Conservation (phyloP, 2,329 filamentous ascomycete species). For the Pseudogymnoascus sp. region DNA sequence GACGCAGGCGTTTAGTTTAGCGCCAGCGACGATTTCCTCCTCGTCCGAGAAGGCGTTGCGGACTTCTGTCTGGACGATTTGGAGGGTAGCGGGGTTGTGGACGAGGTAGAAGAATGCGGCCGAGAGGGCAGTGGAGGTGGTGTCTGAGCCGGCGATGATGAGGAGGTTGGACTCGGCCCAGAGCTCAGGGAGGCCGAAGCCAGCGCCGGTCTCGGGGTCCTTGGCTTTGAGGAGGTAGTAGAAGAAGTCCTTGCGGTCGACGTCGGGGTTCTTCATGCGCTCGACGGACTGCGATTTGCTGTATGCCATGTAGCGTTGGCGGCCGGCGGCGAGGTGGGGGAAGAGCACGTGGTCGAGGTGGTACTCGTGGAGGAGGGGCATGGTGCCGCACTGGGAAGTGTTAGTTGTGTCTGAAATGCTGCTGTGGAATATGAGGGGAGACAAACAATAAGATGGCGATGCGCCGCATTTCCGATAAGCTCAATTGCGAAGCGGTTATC, state of each 20-base stretch:
- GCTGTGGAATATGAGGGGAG: no score
- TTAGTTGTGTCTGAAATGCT: constrained; percentile 2
- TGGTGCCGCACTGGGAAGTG: constrained; percentile 53
- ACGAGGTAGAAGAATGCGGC: constrained; percentile 33
- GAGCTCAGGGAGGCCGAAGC: constrained; percentile 29
- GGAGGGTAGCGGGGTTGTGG: constrained; percentile 26
- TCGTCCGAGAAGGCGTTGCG: constrained; percentile 17
- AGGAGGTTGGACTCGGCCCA: constrained; percentile 20
- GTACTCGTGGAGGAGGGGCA: constrained; percentile 59
- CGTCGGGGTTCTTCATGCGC: constrained; percentile 53
- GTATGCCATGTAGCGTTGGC: constrained; percentile 64
- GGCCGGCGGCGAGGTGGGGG: constrained; percentile 55
- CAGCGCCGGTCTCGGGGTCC: constrained; percentile 57
- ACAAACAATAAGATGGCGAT: constrained; percentile 56
- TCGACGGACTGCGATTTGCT: constrained; percentile 59
- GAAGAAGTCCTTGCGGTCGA: constrained; percentile 64
- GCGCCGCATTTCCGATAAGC: constrained; percentile 59
- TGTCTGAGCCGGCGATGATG: constrained; percentile 30
- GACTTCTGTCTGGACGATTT: constrained; percentile 25
- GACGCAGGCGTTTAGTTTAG: constrained; percentile 27
- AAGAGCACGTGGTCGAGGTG: constrained; percentile 62
- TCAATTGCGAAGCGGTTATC: constrained; percentile 60
- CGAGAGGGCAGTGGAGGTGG: constrained; percentile 32
- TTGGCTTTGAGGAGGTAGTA: constrained; percentile 64
- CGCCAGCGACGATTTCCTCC: constrained; percentile 30